Evolutionary conservation across 2,329 filamentous ascomycete species (phyloP), one percentile per base, ranked within the genome.

Genomic region (Aschersonia sp.): DNA sequence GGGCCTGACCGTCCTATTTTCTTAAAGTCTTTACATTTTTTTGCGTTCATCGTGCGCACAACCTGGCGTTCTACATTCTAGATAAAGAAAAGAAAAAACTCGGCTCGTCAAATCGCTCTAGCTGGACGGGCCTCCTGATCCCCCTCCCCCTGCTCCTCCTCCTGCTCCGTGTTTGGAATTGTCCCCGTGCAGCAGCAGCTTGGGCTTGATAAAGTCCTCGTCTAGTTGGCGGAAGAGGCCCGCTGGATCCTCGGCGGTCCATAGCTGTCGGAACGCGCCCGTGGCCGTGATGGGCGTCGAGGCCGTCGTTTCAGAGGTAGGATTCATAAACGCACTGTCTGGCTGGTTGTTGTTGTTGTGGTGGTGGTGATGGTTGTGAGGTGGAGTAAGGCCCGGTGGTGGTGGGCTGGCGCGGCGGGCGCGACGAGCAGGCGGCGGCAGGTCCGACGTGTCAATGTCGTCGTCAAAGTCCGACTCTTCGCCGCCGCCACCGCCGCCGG

Each of bases 151-250:
- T 44, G 14, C 48, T 43, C 14, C 57, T 55, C 12, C 52, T 37
- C 8, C 35, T 37, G 8, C 55, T n/a, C 58, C 54, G 4, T 54
- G 51, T 30, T 55, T 53, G 5, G 54, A 49, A 7, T 50, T 50
- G 30, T 72, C 72, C 43, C 83, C 84, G 65, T 95, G 89, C 22
- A 97, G 74, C 53, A 97, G 65, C 48, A 97, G 67, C 60, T 83
- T 86, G 14, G 90, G 90, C 71, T 97, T 97, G 65, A 97, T 89
- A 62, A 88, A 95, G 51, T 89, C 87, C 64, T 98, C 92, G 62
- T 98, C 92, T 50, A 98, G 70, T 66, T 95, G 89, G 55, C 81
- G 82, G 64, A 98, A 94, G 67, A 94, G 79, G 43, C 84, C 87
- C 8, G 86, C 84, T 43, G 94, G 88, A 62, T 98, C 92, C 45